Evolutionary conservation across 1,139 yeast species (phyloP).

Genomic region (Hyphopichia fennica): DNA sequence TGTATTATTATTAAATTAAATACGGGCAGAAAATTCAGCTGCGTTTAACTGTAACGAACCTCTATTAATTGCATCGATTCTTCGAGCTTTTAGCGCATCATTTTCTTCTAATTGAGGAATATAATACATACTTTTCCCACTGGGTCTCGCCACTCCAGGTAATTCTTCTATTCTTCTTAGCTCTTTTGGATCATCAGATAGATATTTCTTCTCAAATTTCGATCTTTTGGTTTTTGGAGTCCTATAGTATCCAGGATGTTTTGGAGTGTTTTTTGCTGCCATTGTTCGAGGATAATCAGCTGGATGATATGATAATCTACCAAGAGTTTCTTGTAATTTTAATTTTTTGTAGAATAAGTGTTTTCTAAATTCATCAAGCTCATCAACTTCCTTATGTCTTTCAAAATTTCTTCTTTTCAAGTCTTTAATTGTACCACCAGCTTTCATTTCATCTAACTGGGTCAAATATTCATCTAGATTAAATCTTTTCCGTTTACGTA

Average conservation of each 20-base stretch:
- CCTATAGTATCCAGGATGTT: background rate
- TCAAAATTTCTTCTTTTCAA: constrained; percentile 3
- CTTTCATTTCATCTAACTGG: background rate
- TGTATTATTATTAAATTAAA: background rate
- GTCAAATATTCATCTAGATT: background rate
- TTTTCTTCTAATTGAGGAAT: background rate
- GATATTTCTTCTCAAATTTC: background rate
- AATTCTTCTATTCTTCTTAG: background rate
- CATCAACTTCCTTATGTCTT: constrained; percentile 1
- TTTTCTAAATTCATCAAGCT: background rate
- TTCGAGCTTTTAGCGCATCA: background rate
- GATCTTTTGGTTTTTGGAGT: background rate
- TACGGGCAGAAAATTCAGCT: background rate
- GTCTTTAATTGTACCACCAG: background rate
- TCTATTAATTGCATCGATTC: constrained; percentile 3
- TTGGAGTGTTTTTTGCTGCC: background rate
- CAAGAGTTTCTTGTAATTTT: constrained; percentile 6
- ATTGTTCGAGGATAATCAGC: background rate
- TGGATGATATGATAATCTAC: constrained; percentile 9
- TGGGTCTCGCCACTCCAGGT: background rate
- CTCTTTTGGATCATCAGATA: background rate
- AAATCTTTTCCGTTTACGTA: background rate
- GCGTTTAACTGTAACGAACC: constrained; percentile 1
- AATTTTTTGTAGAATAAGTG: constrained; percentile 2
- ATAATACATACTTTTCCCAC: background rate